Base-by-base conservation (phyloP, 306 rosid species). In the Inga oerstediana region DNA sequence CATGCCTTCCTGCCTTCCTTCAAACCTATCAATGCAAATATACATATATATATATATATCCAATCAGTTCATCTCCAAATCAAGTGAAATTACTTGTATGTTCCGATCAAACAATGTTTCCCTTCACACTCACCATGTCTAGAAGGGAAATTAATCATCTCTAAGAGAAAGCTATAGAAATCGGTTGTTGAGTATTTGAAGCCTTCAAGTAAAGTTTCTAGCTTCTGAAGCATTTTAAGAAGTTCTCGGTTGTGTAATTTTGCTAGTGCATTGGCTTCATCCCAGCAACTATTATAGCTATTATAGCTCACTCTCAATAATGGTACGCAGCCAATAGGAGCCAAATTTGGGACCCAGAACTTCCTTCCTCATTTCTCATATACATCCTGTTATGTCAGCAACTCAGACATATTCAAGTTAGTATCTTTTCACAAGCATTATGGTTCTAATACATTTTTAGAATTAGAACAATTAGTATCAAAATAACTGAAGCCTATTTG, bases 281-380 rank as follows among this genome's bases (percentile, higher is more conserved):
- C 24, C n/a, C 6, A 52, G 59, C 59, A 52, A 0, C 9, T 52
- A 52, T 52, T 16, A 16, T 52, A 16, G 59, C 9, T 52, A 52
- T 52, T 16, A 16, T 52, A 16, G 59, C 22, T 17, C 20, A 52
- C 59, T 52, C 59, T 51, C 20, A 52, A 52, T n/a, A 0, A 5
- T 5, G 90, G 90, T 15, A 27, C 0, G 65, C 88, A 84, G 30
- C 79, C 86, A 22, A 82, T 1, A 1, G 89, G 81, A 22, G 11
- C 46, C 61, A 86, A 6, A 8, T 24, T 83, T 61, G 7, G 20
- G 82, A 66, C 20, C 69, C 89, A 49, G 9, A 86, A 86, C 77
- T 89, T 89, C 74, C 89, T 89, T 73, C 87, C 88, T 34, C 88
- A 87, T 59, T 27, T 30, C 62, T 81, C 54, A 49, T 88, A 79